Conservation (phyloP, 2,329 filamentous ascomycete genomes). For the Monilinia polystroma region DNA sequence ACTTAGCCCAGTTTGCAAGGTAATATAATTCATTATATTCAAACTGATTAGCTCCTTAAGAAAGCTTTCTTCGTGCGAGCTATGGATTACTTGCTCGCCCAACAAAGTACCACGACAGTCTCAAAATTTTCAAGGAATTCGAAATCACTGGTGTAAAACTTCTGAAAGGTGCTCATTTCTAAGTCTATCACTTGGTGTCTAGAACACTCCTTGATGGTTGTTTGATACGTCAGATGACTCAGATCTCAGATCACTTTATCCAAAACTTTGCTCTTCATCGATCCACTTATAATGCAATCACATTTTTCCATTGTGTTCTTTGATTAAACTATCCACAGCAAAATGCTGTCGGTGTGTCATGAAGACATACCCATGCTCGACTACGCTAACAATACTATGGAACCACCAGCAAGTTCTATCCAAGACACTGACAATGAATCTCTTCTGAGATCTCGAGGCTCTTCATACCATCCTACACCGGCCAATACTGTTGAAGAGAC, state of each 20-base stretch:
- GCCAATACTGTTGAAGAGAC: not conserved
- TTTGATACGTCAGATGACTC: too few species aligned
- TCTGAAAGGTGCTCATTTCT: too few species aligned
- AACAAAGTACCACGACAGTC: too few species aligned
- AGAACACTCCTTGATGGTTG: too few species aligned
- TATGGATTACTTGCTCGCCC: not conserved
- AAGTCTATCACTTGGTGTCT: too few species aligned
- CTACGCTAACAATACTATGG: not conserved
- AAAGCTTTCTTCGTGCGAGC: not conserved
- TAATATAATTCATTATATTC: not conserved
- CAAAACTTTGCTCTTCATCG: not conserved
- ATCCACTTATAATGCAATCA: too few species aligned
- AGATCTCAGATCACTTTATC: too few species aligned
- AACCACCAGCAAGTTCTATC: not conserved
- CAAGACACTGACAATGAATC: not conserved
- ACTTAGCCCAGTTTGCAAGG: not conserved
- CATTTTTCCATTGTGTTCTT: not conserved
- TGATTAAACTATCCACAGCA: not conserved
- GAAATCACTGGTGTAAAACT: too few species aligned
- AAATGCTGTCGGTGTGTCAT: not conserved
- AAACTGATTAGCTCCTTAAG: not conserved
- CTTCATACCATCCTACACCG: not conserved
- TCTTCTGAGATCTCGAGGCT: not conserved
- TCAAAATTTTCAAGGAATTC: too few species aligned
- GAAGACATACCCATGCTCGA: not conserved